Evolutionary conservation across 331 rosid species (phyloP), one percentile per base, ranked within the genome.

Genomic region (Acacia pycnantha): DNA sequence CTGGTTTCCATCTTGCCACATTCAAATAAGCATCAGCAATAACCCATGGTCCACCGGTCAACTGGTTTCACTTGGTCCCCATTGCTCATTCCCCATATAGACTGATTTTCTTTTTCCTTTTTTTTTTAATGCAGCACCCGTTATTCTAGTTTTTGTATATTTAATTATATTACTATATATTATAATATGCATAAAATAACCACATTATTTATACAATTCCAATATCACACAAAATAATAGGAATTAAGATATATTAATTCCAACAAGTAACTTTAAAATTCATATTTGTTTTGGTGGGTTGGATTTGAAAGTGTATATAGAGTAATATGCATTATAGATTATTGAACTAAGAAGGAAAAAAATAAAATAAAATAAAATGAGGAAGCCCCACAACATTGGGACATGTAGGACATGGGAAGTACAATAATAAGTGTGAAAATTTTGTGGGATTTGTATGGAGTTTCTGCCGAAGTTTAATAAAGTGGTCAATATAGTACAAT

Each of bases 11-110:
- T 33, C 37, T 0, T 0, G 37, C 37, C 4, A 33, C 37, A 33
- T 33, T 33, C 5, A 33, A 0, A 4, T 33, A 33, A 0, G 5
- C 33, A 31, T 31, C 33, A 31, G 33, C 33, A 31, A 31, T 31
- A 31, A 31, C 33, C 33, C n/a, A n/a, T n/a, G n/a, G n/a, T n/a
- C n/a, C n/a, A n/a, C n/a, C n/a, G n/a, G n/a, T n/a, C n/a, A n/a
- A 74, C 73, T 79, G 73, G 82, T 81, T 86, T 85, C 80, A 58
- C 79, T 76, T 68, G 19, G 58, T 66, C 37, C n/a, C 73, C 59
- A 68, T 26, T 50, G 12, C 71, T 66, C 51, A 50, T 48, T 66
- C 51, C 48, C 79, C 73, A 24, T 27, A 35, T 6, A 46, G 9
- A 11, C 46, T 68, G 4, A 40, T 44, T 47, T 43, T 54, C 6